phyloP scores from a whole-genome alignment of 2,329 filamentous ascomycete species.

The Lojkania enalia region DNA sequence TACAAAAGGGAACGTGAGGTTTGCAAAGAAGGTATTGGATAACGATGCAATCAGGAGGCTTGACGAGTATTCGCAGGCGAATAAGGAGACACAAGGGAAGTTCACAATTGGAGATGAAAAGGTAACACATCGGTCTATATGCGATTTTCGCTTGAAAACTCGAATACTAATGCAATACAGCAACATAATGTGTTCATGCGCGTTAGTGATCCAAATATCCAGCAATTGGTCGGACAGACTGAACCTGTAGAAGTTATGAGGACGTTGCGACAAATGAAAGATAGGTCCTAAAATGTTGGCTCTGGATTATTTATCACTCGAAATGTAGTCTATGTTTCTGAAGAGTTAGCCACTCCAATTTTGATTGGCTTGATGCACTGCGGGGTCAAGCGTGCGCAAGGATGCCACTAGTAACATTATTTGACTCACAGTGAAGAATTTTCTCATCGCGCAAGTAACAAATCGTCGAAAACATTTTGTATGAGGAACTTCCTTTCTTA shows the following conservation, averaged over 20 bases:
- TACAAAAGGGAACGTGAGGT: slow-evolving; percentile 95
- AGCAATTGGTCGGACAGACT: slow-evolving; percentile 79
- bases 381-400: not conserved
- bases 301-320: not conserved
- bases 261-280: slow-evolving; percentile 88
- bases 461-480: not conserved
- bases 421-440: not conserved
- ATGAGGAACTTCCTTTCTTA: not conserved
- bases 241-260: slow-evolving; percentile 84
- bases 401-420: not conserved
- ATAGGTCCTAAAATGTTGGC: slow-evolving; percentile 46
- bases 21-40: slow-evolving; percentile 74
- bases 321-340: not conserved
- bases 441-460: not conserved
- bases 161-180: slow-evolving; percentile 48
- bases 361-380: not conserved
- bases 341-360: not conserved
- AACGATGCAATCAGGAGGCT: slow-evolving; percentile 74
- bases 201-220: slow-evolving; percentile 80
- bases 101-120: slow-evolving; percentile 98
- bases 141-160: not conserved
- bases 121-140: slow-evolving; percentile 52
- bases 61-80: slow-evolving; percentile 73
- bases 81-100: slow-evolving; percentile 88
- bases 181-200: slow-evolving; percentile 97